Evolutionary conservation across 2,329 filamentous ascomycete species (phyloP).

Genomic region (Dendryphion nanum): DNA sequence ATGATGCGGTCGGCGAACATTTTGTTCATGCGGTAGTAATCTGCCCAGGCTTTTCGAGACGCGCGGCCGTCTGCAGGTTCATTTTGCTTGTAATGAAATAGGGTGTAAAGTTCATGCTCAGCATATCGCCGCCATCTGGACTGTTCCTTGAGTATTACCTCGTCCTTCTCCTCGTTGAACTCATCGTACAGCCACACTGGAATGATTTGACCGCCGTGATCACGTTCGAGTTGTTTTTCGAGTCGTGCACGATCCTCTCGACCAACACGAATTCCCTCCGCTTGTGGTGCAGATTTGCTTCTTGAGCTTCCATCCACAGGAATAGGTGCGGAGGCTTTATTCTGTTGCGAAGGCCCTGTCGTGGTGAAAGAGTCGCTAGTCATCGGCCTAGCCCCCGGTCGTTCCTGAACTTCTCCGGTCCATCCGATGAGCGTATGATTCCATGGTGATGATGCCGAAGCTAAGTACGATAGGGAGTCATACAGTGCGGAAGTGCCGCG

Average conservation of each 20-base stretch:
- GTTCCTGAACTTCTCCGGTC: conserved; percentile 70
- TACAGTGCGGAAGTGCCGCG: conserved; percentile 89
- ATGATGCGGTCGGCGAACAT: conserved; percentile 88
- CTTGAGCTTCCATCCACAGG: conserved; percentile 64
- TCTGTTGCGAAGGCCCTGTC: conserved; percentile 57
- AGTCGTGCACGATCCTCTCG: conserved; percentile 69
- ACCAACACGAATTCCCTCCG: conserved; percentile 70
- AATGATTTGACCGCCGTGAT: conserved; percentile 73
- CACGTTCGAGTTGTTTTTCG: conserved; percentile 70
- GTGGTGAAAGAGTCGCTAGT: conserved; percentile 34
- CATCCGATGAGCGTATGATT: conserved; percentile 91
- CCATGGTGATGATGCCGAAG: conserved; percentile 81
- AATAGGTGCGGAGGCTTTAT: conserved; percentile 75
- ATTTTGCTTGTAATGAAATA: conserved; percentile 96
- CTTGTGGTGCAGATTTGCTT: conserved; percentile 56
- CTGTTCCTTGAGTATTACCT: conserved; percentile 75
- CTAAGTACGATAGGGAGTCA: conserved; percentile 84
- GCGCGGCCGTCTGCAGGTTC: conserved; percentile 82
- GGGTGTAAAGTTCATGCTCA: conserved; percentile 85
- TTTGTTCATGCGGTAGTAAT: conserved; percentile 91
- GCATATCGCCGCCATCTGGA: conserved; percentile 85
- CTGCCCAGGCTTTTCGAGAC: conserved; percentile 81
- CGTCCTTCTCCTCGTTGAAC: conserved; percentile 65
- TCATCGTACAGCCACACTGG: conserved; percentile 90
- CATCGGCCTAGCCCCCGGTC: conserved; percentile 27